These are phyloP conservation scores for Beta vulgaris DNA, from an alignment of 148 eudicot genomes.

Conservation along the genomic window DNA sequence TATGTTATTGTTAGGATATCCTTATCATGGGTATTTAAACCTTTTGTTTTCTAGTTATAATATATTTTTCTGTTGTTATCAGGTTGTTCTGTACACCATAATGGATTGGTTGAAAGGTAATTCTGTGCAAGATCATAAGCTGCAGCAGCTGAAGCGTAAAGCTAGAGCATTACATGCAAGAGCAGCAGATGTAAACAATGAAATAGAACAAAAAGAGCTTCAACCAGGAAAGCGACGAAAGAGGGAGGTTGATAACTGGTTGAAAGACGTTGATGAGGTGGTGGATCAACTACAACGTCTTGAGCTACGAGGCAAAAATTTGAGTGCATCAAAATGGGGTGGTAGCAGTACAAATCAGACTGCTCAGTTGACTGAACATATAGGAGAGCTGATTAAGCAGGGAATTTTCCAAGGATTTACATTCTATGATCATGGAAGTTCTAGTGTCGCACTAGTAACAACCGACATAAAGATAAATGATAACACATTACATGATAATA, in stretches of 20 bases:
- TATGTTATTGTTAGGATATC: too few relatives aligned
- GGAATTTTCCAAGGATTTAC: constrained; percentile 23
- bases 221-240: constrained; percentile 27
- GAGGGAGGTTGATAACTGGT: constrained; percentile 26
- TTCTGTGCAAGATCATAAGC: constrained; percentile 14
- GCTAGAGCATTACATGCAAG: constrained; percentile 18
- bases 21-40: background rate
- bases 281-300: constrained; percentile 21
- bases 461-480: constrained; percentile 12
- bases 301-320: constrained; percentile 16
- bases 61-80: background rate
- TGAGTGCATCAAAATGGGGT: background rate
- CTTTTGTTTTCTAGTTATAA: background rate
- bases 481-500: constrained; percentile 13
- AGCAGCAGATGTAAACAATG: constrained; percentile 22
- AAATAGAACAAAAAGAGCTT: constrained; percentile 27
- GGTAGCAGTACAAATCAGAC: background rate
- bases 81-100: constrained; percentile 18
- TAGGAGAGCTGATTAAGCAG: constrained; percentile 18
- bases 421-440: constrained; percentile 15
- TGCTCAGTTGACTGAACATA: constrained; percentile 7
- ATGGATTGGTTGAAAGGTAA: constrained; percentile 20
- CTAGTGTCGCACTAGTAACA: constrained; percentile 24
- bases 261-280: constrained; percentile 18
- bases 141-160: constrained; percentile 27